These are phyloP conservation scores for Panellus pusillus DNA, from an alignment of 768 basidiomycete genomes.

Conservation along the genomic window DNA sequence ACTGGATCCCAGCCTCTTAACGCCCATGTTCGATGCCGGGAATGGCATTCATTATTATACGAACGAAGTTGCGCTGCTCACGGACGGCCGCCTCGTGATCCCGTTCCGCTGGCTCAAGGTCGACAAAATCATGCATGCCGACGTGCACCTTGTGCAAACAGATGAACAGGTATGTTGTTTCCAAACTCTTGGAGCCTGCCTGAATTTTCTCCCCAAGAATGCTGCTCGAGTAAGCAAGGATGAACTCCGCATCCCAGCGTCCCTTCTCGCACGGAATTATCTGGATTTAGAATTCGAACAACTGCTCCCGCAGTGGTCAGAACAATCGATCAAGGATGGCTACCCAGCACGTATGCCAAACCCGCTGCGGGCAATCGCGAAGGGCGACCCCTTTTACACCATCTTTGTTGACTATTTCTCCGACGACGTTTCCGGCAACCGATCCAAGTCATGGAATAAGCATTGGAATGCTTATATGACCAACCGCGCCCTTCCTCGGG, in stretches of 20 bases:
- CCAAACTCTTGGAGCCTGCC: too few species aligned
- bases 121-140: conserved; percentile 4
- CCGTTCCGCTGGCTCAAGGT: conserved; percentile 22
- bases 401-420: too few species aligned
- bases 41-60: conserved; percentile 20
- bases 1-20: background rate
- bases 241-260: background rate
- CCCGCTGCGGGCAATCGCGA: conserved; percentile 3
- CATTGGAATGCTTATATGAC: too few species aligned
- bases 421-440: too few species aligned
- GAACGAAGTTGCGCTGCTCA: conserved; percentile 19
- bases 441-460: too few species aligned
- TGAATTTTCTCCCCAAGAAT: background rate
- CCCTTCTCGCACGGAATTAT: conserved; percentile 1
- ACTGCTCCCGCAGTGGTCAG: background rate
- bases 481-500: too few species aligned
- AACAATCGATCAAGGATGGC: background rate
- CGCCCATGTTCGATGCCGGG: conserved; percentile 11
- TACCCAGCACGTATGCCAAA: conserved; percentile 12
- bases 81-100: conserved; percentile 17
- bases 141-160: background rate
- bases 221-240: background rate
- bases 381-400: conserved; percentile 1
- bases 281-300: background rate
- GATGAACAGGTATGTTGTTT: conserved; percentile 1